These are phyloP conservation scores for Rhytidiadelphus loreus DNA, from an alignment of 225 moss, liverwort and hornwort genomes.

Conservation along the genomic window DNA sequence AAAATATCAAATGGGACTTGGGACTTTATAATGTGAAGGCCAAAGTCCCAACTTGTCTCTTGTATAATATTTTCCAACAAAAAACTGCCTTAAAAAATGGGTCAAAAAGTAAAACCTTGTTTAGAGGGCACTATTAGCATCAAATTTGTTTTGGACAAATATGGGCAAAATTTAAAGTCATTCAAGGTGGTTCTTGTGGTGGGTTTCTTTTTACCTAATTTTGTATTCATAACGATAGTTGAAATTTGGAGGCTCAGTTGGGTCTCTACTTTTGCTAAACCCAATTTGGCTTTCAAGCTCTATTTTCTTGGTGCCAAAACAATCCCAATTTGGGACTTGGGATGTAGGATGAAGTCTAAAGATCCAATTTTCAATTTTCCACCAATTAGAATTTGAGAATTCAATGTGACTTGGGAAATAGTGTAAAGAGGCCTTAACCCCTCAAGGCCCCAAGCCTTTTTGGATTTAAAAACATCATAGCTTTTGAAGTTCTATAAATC, in stretches of 20 bases:
- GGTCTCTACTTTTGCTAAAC: fast-evolving
- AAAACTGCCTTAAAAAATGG: fast-evolving
- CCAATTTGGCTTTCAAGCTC: not conserved
- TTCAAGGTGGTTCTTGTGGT: too few relatives aligned
- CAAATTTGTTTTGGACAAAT: fast-evolving
- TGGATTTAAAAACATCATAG: too few relatives aligned
- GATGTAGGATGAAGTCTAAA: not conserved
- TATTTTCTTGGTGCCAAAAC: too few relatives aligned
- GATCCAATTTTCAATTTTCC: fast-evolving
- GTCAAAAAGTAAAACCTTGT: fast-evolving
- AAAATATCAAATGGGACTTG: not conserved
- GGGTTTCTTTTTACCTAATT: not conserved
- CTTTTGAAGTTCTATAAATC: too few relatives aligned
- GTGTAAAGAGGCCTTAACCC: fast-evolving
- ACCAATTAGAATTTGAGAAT: not conserved
- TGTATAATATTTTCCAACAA: not conserved
- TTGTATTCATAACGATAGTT: not conserved
- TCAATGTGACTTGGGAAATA: fast-evolving
- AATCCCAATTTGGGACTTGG: too few relatives aligned
- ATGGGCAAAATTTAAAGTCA: not conserved
- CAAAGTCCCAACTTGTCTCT: not conserved
- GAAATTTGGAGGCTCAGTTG: fast-evolving
- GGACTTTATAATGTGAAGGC: not conserved
- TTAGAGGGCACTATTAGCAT: fast-evolving
- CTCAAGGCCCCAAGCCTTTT: too few relatives aligned